These are phyloP conservation scores for Cryphonectria carpinicola DNA, from an alignment of 2,329 filamentous ascomycete genomes.

Conservation along the genomic window DNA sequence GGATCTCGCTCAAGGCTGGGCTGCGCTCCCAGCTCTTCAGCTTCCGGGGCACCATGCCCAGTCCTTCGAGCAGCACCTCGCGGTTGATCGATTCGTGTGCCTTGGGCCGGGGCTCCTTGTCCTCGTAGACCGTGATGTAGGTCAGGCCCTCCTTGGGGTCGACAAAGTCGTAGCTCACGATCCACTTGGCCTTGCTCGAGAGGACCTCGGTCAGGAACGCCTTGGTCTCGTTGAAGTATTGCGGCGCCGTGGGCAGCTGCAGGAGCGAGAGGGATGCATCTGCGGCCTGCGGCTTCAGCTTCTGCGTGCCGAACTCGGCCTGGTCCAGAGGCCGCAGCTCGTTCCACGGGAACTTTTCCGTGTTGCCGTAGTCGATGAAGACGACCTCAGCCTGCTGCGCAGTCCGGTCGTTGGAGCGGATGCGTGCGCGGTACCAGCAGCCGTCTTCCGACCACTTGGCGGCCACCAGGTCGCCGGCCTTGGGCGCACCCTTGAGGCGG, in stretches of 20 bases:
- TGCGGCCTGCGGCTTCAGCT: constrained; percentile 82
- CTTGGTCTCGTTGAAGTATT: constrained; percentile 84
- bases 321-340: constrained; percentile 80
- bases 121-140: constrained; percentile 88
- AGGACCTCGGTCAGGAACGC: constrained; percentile 75
- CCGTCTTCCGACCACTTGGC: constrained; percentile 88
- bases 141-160: constrained; percentile 78
- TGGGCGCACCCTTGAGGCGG: constrained; percentile 74
- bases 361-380: constrained; percentile 97
- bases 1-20: constrained; percentile 68
- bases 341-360: constrained; percentile 84
- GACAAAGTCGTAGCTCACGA: constrained; percentile 88
- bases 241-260: constrained; percentile 79
- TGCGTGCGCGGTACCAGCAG: constrained; percentile 91
- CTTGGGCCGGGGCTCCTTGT: constrained; percentile 60
- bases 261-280: constrained; percentile 88
- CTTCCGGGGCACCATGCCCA: constrained; percentile 91
- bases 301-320: constrained; percentile 76
- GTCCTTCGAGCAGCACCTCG: constrained; percentile 79
- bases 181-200: constrained; percentile 70
- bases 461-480: constrained; percentile 88
- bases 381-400: constrained; percentile 87
- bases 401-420: constrained; percentile 90
- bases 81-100: constrained; percentile 83
- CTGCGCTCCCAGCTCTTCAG: constrained; percentile 87